phyloP scores from a whole-genome alignment of 352 stramenopile genomes.

The Pythium brachiatum region DNA sequence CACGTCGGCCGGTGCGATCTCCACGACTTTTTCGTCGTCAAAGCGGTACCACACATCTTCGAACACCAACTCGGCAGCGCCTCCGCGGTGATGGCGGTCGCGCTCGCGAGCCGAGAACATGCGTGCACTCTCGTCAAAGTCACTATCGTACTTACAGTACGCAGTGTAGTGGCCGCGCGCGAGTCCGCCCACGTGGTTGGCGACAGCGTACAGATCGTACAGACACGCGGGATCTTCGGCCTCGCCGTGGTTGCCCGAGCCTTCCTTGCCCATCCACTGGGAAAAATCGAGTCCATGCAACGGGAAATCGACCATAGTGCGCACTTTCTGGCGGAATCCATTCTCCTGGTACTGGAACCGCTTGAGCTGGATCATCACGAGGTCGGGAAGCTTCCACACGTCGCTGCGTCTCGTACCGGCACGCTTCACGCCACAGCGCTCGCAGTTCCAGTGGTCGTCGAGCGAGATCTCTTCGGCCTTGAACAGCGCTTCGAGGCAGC shows the following conservation, averaged over 20 bases:
- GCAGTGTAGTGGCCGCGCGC: slow-evolving; percentile 95
- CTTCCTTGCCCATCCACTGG: slow-evolving; percentile 52
- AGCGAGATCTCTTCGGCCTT: slow-evolving; percentile 66
- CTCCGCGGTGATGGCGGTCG: slow-evolving; percentile 17
- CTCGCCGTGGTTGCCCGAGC: slow-evolving; percentile 17
- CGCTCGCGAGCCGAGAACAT: slow-evolving; percentile 40
- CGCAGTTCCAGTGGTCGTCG: slow-evolving; percentile 75
- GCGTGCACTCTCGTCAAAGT: slow-evolving; percentile 56
- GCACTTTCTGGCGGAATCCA: slow-evolving; percentile 80
- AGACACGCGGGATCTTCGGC: slow-evolving; percentile 27
- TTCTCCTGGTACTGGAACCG: slow-evolving; percentile 88
- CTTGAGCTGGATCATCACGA: slow-evolving; percentile 90
- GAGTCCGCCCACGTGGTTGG: slow-evolving; percentile 96
- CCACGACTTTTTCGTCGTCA: slow-evolving; percentile 78
- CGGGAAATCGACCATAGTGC: slow-evolving; percentile 77
- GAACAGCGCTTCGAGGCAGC: slow-evolving; percentile 75
- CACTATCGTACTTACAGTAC: slow-evolving; percentile 69
- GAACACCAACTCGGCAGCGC: slow-evolving; percentile 37
- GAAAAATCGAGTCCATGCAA: slow-evolving; percentile 79
- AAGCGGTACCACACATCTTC: slow-evolving; percentile 78
- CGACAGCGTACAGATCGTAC: slow-evolving; percentile 97
- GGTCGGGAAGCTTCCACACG: slow-evolving; percentile 70
- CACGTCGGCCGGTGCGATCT: slow-evolving; percentile 70
- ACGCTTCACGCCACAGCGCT: slow-evolving; percentile 60
- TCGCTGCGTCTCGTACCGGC: slow-evolving; percentile 56